These are phyloP conservation scores for Cyclanthera cordifolia DNA, from an alignment of 306 rosid genomes.

Conservation along the genomic window DNA sequence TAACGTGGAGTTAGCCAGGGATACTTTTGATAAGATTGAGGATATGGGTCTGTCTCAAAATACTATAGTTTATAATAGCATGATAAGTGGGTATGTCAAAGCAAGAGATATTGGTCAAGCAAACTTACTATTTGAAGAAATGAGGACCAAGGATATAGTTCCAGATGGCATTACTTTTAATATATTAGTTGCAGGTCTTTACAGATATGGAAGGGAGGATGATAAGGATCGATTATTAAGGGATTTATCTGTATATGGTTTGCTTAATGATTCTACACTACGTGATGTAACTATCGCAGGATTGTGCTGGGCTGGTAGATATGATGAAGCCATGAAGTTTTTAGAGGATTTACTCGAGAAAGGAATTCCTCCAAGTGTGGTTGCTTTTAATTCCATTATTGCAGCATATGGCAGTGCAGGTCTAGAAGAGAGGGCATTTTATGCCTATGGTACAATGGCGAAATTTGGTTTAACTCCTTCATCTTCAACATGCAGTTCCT, in stretches of 20 bases:
- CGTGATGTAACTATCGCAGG: slow-evolving; percentile 39
- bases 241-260: slow-evolving; percentile 28
- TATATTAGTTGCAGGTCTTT: slow-evolving; percentile 53
- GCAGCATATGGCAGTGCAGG: slow-evolving; percentile 56
- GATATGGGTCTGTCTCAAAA: slow-evolving; percentile 29
- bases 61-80: slow-evolving; percentile 33
- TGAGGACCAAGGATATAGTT: slow-evolving; percentile 39
- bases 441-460: slow-evolving; percentile 38
- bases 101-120: slow-evolving; percentile 61
- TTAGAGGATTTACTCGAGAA: slow-evolving; percentile 47
- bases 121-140: slow-evolving; percentile 48
- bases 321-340: slow-evolving; percentile 39
- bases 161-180: slow-evolving; percentile 68
- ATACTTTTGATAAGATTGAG: slow-evolving; percentile 36
- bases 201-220: slow-evolving; percentile 52
- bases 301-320: slow-evolving; percentile 61
- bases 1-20: slow-evolving; percentile 42
- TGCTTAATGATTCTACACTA: slow-evolving; percentile 29
- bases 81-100: slow-evolving; percentile 68
- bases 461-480: slow-evolving; percentile 43
- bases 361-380: slow-evolving; percentile 45
- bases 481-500: slow-evolving; percentile 48
- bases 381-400: slow-evolving; percentile 57
- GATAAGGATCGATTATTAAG: slow-evolving; percentile 37
- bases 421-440: slow-evolving; percentile 46